Evolutionary conservation across 768 basidiomycete species (phyloP).

Genomic region (Amanita inopinata): DNA sequence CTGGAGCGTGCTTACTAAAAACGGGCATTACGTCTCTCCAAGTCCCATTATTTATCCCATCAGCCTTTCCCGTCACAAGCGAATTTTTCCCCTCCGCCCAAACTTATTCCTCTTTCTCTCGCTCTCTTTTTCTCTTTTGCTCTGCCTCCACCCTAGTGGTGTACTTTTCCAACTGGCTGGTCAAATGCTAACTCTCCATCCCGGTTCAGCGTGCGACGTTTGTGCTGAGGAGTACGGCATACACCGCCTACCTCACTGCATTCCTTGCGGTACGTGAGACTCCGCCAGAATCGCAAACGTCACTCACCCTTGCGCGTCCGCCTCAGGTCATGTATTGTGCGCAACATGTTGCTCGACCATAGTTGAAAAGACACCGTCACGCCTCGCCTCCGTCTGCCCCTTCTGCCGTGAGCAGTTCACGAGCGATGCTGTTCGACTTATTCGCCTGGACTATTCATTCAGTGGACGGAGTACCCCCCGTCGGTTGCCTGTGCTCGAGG

Average conservation of each 20-base stretch:
- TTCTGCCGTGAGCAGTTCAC: conserved; percentile 77
- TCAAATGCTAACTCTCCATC: conserved; percentile 72
- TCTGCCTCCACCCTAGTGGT: conserved; percentile 31
- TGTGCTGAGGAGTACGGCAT: conserved; percentile 81
- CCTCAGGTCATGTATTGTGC: conserved; percentile 72
- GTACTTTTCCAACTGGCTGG: conserved; percentile 34
- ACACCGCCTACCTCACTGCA: conserved; percentile 66
- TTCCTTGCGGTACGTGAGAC: conserved; percentile 59
- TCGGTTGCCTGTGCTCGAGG: conserved; percentile 40
- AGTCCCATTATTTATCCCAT: conserved; percentile 41
- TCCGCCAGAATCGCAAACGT: conserved; percentile 13
- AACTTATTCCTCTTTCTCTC: conserved; percentile 21
- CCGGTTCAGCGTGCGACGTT: conserved; percentile 82
- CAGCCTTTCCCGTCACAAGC: conserved; percentile 26
- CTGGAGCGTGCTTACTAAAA: conserved; percentile 7
- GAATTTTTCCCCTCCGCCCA: conserved; percentile 31
- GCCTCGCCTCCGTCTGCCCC: conserved; percentile 67
- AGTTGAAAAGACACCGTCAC: conserved; percentile 67
- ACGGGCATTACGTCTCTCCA: conserved; percentile 26
- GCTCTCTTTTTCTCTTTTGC: conserved; percentile 29
- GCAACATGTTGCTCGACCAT: conserved; percentile 70
- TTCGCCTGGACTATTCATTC: conserved; percentile 68
- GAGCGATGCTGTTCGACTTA: conserved; percentile 56
- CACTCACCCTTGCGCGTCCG: conserved; percentile 20
- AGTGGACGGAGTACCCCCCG: conserved; percentile 64